Percentiles rank a stretch among this genome's conserved stretches.
Conservation (phyloP, 2,329 filamentous ascomycete species). For the Hypoxylon sp. region DNA sequence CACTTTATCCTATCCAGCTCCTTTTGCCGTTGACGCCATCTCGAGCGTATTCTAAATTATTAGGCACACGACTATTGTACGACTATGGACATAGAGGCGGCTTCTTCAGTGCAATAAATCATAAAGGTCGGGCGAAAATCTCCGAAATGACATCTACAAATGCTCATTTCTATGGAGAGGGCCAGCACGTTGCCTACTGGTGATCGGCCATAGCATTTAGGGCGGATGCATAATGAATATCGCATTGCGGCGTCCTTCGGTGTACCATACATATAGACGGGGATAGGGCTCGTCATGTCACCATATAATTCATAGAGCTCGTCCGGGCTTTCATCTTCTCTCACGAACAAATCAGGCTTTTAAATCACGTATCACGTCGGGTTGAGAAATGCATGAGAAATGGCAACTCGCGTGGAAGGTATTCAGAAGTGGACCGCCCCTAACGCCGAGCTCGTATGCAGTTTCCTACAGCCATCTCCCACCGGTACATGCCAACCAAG, state of each 20-base stretch:
- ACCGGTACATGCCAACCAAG: slow-evolving; percentile 34
- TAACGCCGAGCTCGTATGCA: slow-evolving; percentile 44
- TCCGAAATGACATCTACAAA: slow-evolving; percentile 2
- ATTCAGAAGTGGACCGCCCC: slow-evolving; percentile 31
- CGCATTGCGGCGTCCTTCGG: slow-evolving; percentile 16
- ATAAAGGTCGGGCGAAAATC: background rate
- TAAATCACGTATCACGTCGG: background rate
- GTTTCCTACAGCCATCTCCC: slow-evolving; percentile 38
- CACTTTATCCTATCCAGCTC: slow-evolving; percentile 59
- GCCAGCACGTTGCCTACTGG: slow-evolving; percentile 2
- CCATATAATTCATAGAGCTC: slow-evolving; percentile 31
- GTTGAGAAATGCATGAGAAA: slow-evolving; percentile 1
- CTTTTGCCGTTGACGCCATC: slow-evolving; percentile 70
- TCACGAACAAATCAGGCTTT: slow-evolving; percentile 8
- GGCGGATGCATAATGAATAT: slow-evolving; percentile 18
- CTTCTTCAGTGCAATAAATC: background rate
- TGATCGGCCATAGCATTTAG: slow-evolving; percentile 7
- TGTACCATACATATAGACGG: slow-evolving; percentile 37
- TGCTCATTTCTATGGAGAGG: background rate
- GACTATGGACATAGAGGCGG: slow-evolving; percentile 10
- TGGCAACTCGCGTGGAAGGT: slow-evolving; percentile 5
- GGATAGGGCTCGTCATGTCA: slow-evolving; percentile 14
- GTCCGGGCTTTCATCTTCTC: slow-evolving; percentile 19
- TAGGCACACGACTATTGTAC: slow-evolving; percentile 14
- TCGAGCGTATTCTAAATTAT: slow-evolving; percentile 56